Base-by-base conservation (phyloP, 768 basidiomycete genomes). In the Cystofilobasidium macerans region DNA sequence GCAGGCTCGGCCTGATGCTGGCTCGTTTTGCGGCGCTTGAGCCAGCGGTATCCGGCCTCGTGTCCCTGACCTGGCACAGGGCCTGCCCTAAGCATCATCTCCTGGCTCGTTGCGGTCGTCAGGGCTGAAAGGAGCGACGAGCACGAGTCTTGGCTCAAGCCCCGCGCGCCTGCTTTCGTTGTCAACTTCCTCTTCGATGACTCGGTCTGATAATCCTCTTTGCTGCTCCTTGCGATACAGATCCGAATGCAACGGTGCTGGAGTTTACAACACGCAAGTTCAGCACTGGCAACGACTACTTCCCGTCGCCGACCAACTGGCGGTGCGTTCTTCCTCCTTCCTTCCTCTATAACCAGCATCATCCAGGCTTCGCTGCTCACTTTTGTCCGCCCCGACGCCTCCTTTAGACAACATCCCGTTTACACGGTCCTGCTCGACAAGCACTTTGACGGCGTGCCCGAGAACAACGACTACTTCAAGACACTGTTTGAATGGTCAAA, bases 391-490 rank as follows among this genome's bases (percentile, higher is more conserved):
- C n/a, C 32, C 32, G 11, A 13, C 8, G 35, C 32, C n/a, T 4
- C 28, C 20, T 0, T n/a, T 51, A 67, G 65, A 54, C 43, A 30
- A 1, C 40, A 74, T 30, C 76, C 76, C n/a, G 69, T 69, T 28
- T 76, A 76, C 68, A 76, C 75, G 7, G 59, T 77, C 9, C 67
- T 95, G 62, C 76, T 92, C 71, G 92, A 95, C 81, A 94, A 94
- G 77, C 92, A 89, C 73, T 89, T 89, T 22, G 90, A 94, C 71
- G 92, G 92, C 0, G 87, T 90, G 73, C 90, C 92, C 2, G 77
- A 83, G 48, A 95, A 94, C 73, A 92, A 95, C 75, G 88, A 54
- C 48, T 12, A 79, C 76, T 94, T 92, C 73, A 80, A 80, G 33
- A 83, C 88, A 26, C 80, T 81, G 73, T 91, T 79, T 76, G 92